phyloP scores from a whole-genome alignment of 73 alveolate genomes.

The Paramecium pentaurelia region DNA sequence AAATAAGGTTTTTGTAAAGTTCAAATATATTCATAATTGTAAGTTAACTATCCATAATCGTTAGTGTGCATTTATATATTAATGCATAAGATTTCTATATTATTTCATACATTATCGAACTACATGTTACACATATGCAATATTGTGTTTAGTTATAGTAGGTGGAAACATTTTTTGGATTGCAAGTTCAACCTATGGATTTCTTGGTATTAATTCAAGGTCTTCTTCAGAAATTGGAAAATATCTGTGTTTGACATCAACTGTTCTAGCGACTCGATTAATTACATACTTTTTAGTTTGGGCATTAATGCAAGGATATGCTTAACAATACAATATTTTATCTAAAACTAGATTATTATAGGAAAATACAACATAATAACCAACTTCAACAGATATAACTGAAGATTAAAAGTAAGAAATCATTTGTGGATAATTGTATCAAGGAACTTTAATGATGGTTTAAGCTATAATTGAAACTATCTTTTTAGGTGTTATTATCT shows the following conservation, averaged over 20 bases:
- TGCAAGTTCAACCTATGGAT: conserved; percentile 17
- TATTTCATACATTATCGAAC: neutral
- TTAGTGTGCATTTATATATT: conserved; percentile 29
- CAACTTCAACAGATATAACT: neutral
- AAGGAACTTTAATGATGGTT: conserved; percentile 30
- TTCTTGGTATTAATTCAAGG: neutral
- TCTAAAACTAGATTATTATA: neutral
- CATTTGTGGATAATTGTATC: neutral
- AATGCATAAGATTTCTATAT: conserved; percentile 9
- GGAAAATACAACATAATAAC: neutral
- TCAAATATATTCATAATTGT: conserved; percentile 37
- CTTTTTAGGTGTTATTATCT: neutral
- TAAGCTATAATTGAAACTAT: conserved; percentile 38
- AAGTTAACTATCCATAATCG: neutral
- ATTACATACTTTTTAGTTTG: conserved; percentile 28
- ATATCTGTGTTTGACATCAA: neutral
- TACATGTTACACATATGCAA: conserved; percentile 24
- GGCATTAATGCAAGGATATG: conserved; percentile 45
- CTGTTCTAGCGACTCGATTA: neutral
- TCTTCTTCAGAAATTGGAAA: neutral
- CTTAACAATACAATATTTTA: neutral
- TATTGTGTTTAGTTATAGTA: neutral
- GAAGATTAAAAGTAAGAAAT: neutral
- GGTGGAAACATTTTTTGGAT: conserved; percentile 32
- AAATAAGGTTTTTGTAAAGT: conserved; percentile 17